Conservation (phyloP, 2,329 filamentous ascomycete species). For the Exutisphaerella laricina region DNA sequence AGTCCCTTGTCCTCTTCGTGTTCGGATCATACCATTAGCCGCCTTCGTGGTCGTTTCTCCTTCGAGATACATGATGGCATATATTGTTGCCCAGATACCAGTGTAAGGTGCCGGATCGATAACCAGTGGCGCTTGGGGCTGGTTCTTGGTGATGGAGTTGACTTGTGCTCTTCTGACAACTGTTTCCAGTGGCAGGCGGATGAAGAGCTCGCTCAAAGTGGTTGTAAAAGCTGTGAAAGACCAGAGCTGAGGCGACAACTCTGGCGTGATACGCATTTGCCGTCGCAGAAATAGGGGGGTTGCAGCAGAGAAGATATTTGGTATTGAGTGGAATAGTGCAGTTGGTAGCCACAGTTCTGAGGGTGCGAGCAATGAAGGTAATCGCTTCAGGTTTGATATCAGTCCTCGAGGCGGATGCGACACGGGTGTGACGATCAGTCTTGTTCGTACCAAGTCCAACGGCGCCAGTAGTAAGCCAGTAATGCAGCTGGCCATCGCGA, state of each 20-base stretch:
- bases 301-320: slow-evolving; percentile 74
- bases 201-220: slow-evolving; percentile 71
- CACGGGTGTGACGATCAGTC: slow-evolving; percentile 72
- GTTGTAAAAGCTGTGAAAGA: slow-evolving; percentile 75
- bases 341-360: slow-evolving; percentile 66
- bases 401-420: slow-evolving; percentile 69
- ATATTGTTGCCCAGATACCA: slow-evolving; percentile 89
- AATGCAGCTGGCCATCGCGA: slow-evolving; percentile 57
- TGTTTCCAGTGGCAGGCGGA: slow-evolving; percentile 88
- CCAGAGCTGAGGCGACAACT: slow-evolving; percentile 75
- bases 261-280: slow-evolving; percentile 76
- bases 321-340: slow-evolving; percentile 81
- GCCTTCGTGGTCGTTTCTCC: slow-evolving; percentile 49
- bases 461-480: slow-evolving; percentile 80
- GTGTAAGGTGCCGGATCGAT: slow-evolving; percentile 74
- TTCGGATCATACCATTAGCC: slow-evolving; percentile 35
- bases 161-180: slow-evolving; percentile 85
- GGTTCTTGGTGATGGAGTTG: slow-evolving; percentile 23
- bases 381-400: slow-evolving; percentile 66
- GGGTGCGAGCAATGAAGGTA: slow-evolving; percentile 66
- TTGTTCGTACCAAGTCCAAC: slow-evolving; percentile 82
- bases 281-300: slow-evolving; percentile 80
- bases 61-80: slow-evolving; percentile 77
- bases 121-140: slow-evolving; percentile 58
- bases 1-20: slow-evolving; percentile 59